Percentiles rank a stretch among this genome's conserved stretches.
phyloP scores from a whole-genome alignment of 1,139 yeast species.

The Diutina catenulata region DNA sequence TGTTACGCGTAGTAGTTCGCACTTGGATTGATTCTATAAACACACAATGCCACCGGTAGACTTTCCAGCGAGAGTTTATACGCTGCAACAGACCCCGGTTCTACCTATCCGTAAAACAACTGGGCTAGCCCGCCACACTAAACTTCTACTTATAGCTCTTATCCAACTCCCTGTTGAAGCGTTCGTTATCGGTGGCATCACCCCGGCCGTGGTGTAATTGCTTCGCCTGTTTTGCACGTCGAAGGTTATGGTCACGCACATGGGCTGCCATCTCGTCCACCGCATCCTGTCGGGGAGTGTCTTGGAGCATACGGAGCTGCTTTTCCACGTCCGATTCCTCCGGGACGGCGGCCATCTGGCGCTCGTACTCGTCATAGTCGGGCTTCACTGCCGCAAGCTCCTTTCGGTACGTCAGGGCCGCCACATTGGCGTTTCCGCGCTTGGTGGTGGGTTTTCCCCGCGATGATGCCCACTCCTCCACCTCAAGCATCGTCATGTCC shows the following conservation, averaged over 20 bases:
- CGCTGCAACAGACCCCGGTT: too few relatives aligned
- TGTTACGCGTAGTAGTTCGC: too few relatives aligned
- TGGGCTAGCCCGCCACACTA: too few relatives aligned
- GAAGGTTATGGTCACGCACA: too few relatives aligned
- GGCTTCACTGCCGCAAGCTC: conserved; percentile 27
- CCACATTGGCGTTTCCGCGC: conserved; percentile 37
- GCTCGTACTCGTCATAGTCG: conserved; percentile 31
- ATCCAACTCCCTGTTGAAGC: conserved; percentile 2
- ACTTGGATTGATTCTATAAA: too few relatives aligned
- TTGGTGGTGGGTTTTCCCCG: conserved; percentile 12
- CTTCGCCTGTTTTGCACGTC: not conserved
- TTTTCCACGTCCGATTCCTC: not conserved
- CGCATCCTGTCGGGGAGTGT: not conserved
- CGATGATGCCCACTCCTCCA: conserved; percentile 53
- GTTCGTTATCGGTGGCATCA: conserved; percentile 2
- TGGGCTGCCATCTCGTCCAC: not conserved
- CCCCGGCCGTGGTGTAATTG: not conserved
- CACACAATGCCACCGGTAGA: too few relatives aligned
- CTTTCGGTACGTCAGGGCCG: conserved; percentile 29
- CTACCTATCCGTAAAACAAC: too few relatives aligned
- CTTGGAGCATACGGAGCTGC: not conserved
- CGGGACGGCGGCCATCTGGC: not conserved
- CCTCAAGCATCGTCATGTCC: conserved; percentile 9
- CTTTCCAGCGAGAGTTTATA: too few relatives aligned
- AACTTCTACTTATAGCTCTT: too few relatives aligned